A percentile compares a stretch with the other conserved stretches of the same genome.
phyloP scores from a whole-genome alignment of 345 rosid species.

The Bretschneidera sinensis region DNA sequence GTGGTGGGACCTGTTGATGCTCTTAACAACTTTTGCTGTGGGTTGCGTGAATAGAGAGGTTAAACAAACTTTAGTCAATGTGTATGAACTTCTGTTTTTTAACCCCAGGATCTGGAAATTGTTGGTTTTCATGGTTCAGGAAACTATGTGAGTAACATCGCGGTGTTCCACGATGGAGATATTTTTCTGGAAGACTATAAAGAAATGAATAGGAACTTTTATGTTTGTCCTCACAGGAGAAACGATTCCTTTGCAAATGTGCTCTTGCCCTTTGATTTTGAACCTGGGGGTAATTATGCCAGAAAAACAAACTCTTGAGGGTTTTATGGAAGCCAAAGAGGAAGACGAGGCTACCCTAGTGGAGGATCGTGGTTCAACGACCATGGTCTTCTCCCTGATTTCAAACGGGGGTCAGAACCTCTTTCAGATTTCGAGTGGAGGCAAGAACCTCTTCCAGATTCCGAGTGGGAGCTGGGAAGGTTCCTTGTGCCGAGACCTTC shows the following conservation, averaged over 20 bases:
- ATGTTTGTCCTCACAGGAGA: constrained; percentile 47
- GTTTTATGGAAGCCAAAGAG: no score
- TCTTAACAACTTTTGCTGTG: not conserved
- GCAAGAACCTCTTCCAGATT: no score
- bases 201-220: constrained; percentile 50
- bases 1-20: no score
- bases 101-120: constrained; percentile 18
- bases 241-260: constrained; percentile 40
- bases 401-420: no score
- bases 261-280: constrained; percentile 40
- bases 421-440: no score
- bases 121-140: constrained; percentile 43
- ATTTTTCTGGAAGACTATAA: constrained; percentile 45
- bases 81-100: not conserved
- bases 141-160: constrained; percentile 23
- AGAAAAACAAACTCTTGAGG: no score
- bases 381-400: no score
- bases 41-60: not conserved
- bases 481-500: no score
- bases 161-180: constrained; percentile 43
- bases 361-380: no score
- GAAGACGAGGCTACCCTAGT: no score
- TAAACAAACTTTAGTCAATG: constrained; percentile 1
- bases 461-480: no score
- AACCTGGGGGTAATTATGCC: constrained; percentile 50